A percentile compares a stretch with the other conserved stretches of the same genome.
phyloP scores from a whole-genome alignment of 1,284 basidiomycete genomes.

The Sphaerobolus stellatus region DNA sequence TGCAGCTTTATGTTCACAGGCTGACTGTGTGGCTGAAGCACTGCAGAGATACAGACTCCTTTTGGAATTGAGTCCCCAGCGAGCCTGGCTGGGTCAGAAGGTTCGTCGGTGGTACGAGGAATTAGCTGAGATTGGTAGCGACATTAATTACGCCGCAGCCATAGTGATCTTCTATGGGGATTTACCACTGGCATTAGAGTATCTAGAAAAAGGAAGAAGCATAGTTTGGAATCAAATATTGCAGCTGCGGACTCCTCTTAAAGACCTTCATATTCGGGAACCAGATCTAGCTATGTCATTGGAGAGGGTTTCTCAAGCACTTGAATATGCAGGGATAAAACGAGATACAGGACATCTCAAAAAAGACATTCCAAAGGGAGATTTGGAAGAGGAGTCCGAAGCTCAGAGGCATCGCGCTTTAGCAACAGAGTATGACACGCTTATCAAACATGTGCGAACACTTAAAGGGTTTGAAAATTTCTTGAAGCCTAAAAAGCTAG shows the following conservation, averaged over 20 bases:
- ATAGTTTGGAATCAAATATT: slow-evolving; percentile 24
- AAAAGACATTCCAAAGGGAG: neutral
- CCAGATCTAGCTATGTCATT: slow-evolving; percentile 17
- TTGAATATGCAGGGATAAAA: slow-evolving; percentile 4
- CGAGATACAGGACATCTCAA: too few relatives aligned
- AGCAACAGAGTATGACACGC: slow-evolving; percentile 17
- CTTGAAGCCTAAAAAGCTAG: neutral
- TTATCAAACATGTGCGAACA: slow-evolving; percentile 11
- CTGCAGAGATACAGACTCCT: slow-evolving; percentile 11
- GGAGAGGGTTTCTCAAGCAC: slow-evolving; percentile 2
- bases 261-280: slow-evolving; percentile 13
- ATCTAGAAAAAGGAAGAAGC: slow-evolving; percentile 24
- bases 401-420: slow-evolving; percentile 14
- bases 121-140: neutral
- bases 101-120: neutral
- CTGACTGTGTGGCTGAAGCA: neutral
- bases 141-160: slow-evolving; percentile 10
- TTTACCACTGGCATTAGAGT: slow-evolving; percentile 19
- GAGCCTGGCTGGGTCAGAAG: slow-evolving; percentile 9
- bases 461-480: neutral
- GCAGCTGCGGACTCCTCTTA: slow-evolving; percentile 20
- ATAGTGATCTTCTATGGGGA: slow-evolving; percentile 3
- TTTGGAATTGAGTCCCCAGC: slow-evolving; percentile 11
- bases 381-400: neutral
- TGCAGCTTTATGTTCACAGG: slow-evolving; percentile 13